A percentile compares a stretch with the other conserved stretches of the same genome.
phyloP scores from a whole-genome alignment of 768 basidiomycete species.

The Suillus discolor region DNA sequence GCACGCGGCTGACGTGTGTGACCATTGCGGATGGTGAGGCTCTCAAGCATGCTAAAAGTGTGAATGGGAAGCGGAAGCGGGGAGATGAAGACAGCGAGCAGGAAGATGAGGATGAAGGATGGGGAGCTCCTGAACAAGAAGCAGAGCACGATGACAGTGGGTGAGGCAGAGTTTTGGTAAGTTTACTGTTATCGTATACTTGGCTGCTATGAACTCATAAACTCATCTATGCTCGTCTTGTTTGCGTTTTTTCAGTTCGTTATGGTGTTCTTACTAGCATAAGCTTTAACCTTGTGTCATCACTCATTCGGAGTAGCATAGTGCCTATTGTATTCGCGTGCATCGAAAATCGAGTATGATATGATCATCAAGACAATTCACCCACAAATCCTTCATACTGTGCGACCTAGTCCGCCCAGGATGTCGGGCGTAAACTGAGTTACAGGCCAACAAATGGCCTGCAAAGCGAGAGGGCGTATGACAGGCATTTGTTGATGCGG shows the following conservation, averaged over 20 bases:
- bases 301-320: neutral
- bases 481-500: too few species aligned
- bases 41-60: slow-evolving; percentile 16
- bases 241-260: neutral
- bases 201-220: neutral
- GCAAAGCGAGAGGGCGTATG: too few species aligned
- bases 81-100: slow-evolving; percentile 35
- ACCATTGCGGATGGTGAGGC: slow-evolving; percentile 56
- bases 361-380: too few species aligned
- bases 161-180: slow-evolving; percentile 18
- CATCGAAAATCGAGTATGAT: too few species aligned
- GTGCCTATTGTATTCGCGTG: neutral
- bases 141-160: slow-evolving; percentile 29
- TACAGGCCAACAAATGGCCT: too few species aligned
- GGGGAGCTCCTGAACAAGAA: slow-evolving; percentile 21
- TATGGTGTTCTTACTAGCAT: neutral
- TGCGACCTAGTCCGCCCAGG: too few species aligned
- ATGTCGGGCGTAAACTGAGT: too few species aligned
- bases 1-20: slow-evolving; percentile 80
- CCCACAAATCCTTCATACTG: too few species aligned
- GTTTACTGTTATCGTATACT: neutral
- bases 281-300: neutral
- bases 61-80: slow-evolving; percentile 41
- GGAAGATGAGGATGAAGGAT: slow-evolving; percentile 36
- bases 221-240: neutral